Base-by-base conservation (phyloP, 2,329 filamentous ascomycete genomes). In the Chaetomium strumarium region DNA sequence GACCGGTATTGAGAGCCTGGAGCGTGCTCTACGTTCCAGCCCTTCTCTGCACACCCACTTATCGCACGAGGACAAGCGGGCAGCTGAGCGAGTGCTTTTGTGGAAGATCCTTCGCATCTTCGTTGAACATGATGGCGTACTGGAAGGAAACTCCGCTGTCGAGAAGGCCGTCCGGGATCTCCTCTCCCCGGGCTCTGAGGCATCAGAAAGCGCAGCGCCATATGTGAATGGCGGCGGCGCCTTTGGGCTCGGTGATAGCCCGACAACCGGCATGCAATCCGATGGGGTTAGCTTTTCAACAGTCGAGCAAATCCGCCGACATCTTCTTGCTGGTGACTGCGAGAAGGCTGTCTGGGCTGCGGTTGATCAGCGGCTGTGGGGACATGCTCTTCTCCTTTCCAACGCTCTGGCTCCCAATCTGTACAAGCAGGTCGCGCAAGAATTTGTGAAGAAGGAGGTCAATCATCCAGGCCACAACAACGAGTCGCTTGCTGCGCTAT, bases 401-500 rank as follows among this genome's bases (percentile, higher is more conserved):
- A 80, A 83, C 55, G 84, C 83, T 0, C 68, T 95, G 70, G 93
- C 89, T 1, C 75, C 88, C 44, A 87, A 89, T 19, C 75, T 95
- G 2, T 97, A 95, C 80, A 95, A 90, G 67, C 88, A 95, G 66
- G 91, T 99, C 24, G 83, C 90, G 0, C 90, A 95, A 63, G 93
- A 99, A 64, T 99, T 99, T 64, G 86, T 99, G 16, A 86, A 90
- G 60, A 91, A 95, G 63, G 93, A 99, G 67, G 89, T 99, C 51
- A 95, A 93, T 66, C 85, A 85, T 48, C 75, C 85, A 3, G 84
- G 88, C 2, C 83, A 85, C 49, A 88, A 86, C 61, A 90, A 90
- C 49, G 88, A 96, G 68, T 88, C 92, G 2, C 76, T 99, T 42
- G 91, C 92, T 30, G 90, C 92, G 0, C 72, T 99, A 3, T 99